phyloP scores from a whole-genome alignment of 1,139 yeast genomes.

The Candida dubliniensis region DNA sequence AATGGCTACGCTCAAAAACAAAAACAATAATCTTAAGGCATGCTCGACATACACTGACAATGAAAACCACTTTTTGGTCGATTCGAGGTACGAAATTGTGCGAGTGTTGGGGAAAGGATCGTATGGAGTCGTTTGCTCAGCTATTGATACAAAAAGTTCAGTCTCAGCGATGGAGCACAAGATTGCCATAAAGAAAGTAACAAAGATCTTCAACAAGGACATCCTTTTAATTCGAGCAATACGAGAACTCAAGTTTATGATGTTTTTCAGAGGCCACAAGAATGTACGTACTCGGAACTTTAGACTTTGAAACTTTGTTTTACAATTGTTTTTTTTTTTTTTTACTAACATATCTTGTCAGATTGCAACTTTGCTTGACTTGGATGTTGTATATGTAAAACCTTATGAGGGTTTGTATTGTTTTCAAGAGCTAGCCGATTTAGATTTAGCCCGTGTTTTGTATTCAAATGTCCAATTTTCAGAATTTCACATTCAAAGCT shows the following conservation, averaged over 20 bases:
- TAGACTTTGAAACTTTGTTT: no score
- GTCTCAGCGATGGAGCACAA: constrained; percentile 17
- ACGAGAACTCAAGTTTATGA: constrained; percentile 75
- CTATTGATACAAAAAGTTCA: constrained; percentile 51
- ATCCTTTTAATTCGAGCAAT: constrained; percentile 72
- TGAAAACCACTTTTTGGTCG: constrained; percentile 54
- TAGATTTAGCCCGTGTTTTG: constrained; percentile 75
- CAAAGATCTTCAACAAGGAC: constrained; percentile 63
- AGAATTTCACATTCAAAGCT: constrained; percentile 78
- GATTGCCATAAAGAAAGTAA: constrained; percentile 78
- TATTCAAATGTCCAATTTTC: constrained; percentile 75
- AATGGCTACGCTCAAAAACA: constrained; percentile 13
- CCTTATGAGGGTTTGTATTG: constrained; percentile 88
- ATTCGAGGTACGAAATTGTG: constrained; percentile 61
- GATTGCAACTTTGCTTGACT: constrained; percentile 70
- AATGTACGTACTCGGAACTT: constrained; percentile 40
- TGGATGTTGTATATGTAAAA: constrained; percentile 61
- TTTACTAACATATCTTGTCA: constrained; percentile 15
- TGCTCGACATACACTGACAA: constrained; percentile 16
- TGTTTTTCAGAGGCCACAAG: constrained; percentile 77
- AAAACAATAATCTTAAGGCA: constrained; percentile 9
- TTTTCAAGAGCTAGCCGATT: constrained; percentile 74
- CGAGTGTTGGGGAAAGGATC: constrained; percentile 82
- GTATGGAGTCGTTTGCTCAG: constrained; percentile 86
- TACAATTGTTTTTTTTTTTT: background rate